Conservation (phyloP, 164 flowering plant species). For the Malania oleifera region DNA sequence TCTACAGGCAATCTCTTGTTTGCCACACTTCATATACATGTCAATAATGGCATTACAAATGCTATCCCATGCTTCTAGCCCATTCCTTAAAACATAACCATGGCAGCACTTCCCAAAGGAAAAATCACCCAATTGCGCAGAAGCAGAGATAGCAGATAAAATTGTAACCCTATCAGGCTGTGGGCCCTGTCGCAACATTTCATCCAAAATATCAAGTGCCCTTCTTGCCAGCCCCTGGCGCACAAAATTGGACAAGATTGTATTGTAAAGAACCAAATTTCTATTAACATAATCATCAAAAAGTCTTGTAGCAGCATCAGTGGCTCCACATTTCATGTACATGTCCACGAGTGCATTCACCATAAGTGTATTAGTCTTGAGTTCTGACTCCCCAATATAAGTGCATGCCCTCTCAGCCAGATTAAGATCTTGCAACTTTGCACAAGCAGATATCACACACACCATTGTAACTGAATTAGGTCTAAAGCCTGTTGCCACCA, state of each 20-base stretch:
- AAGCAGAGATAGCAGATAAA: slow-evolving; percentile 37
- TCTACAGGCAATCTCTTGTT: slow-evolving; percentile 30
- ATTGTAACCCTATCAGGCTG: slow-evolving; percentile 51
- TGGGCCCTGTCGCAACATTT: slow-evolving; percentile 31
- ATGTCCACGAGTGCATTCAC: slow-evolving; percentile 56
- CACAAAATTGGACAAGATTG: slow-evolving; percentile 47
- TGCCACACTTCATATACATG: slow-evolving; percentile 58
- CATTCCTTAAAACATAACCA: slow-evolving; percentile 38
- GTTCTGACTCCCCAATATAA: slow-evolving; percentile 27
- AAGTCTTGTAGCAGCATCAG: slow-evolving; percentile 32
- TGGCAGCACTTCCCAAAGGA: slow-evolving; percentile 38
- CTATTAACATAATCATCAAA: slow-evolving; percentile 38
- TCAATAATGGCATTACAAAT: slow-evolving; percentile 45
- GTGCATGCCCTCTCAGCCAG: slow-evolving; percentile 30
- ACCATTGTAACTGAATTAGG: slow-evolving; percentile 63
- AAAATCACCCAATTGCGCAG: slow-evolving; percentile 32
- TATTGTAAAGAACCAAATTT: slow-evolving; percentile 48
- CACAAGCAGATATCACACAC: slow-evolving; percentile 53
- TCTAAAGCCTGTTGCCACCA: slow-evolving; percentile 32
- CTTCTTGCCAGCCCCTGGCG: slow-evolving; percentile 35
- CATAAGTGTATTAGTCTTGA: slow-evolving; percentile 32
- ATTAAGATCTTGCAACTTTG: slow-evolving; percentile 45
- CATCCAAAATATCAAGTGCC: slow-evolving; percentile 34
- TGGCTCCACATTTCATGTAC: slow-evolving; percentile 58
- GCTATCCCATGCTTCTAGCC: slow-evolving; percentile 37